phyloP scores from a whole-genome alignment of 805 yeast genomes.

The Scheffersomyces spartinae region DNA sequence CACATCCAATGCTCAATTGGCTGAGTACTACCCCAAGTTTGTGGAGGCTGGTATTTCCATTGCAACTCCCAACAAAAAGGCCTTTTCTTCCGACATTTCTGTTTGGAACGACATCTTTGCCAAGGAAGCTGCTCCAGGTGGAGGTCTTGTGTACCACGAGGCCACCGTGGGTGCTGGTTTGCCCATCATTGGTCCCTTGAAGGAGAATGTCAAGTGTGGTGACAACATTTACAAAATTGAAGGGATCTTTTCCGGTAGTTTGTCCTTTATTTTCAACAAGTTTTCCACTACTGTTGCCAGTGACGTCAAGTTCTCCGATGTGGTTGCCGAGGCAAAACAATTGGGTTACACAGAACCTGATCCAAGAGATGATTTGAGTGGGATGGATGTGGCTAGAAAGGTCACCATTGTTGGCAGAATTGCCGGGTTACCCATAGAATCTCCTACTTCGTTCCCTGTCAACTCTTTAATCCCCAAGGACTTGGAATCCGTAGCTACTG shows the following conservation, averaged over 20 bases:
- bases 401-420: conserved; percentile 93
- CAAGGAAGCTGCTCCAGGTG: conserved; percentile 39
- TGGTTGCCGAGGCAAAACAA: conserved; percentile 78
- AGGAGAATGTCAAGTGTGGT: conserved; percentile 84
- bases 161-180: conserved; percentile 98
- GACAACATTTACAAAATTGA: conserved; percentile 86
- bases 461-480: conserved; percentile 86
- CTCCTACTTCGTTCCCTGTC: conserved; percentile 89
- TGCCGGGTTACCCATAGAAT: conserved; percentile 72
- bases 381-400: conserved; percentile 96
- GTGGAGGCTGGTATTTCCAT: conserved; percentile 72
- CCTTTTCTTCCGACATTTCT: conserved; percentile 66
- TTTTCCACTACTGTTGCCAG: conserved; percentile 61
- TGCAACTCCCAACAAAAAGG: conserved; percentile 98
- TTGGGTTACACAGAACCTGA: conserved; percentile 98
- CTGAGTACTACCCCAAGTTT: conserved; percentile 66
- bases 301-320: conserved; percentile 72
- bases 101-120: conserved; percentile 70
- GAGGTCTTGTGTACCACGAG: conserved; percentile 88
- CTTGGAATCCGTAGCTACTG: conserved; percentile 62
- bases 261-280: conserved; percentile 90
- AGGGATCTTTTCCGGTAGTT: conserved; percentile 93
- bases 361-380: conserved; percentile 97
- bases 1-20: conserved; percentile 76
- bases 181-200: conserved; percentile 82